These are phyloP conservation scores for Durio zibethinus DNA, from an alignment of 345 rosid genomes.

Conservation along the genomic window DNA sequence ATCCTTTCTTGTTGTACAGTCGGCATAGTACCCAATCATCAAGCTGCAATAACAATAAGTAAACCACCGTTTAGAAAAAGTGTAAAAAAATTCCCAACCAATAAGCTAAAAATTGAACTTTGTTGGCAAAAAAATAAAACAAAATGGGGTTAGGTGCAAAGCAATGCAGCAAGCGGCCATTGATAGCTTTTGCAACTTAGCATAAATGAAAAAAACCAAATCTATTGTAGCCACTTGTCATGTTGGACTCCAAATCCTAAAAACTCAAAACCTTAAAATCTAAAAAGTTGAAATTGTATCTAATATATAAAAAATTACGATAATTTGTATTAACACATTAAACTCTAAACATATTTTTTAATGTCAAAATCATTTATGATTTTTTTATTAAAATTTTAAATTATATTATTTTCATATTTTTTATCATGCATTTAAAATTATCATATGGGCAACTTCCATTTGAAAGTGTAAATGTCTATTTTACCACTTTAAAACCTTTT, in stretches of 20 bases:
- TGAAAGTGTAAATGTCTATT: neutral
- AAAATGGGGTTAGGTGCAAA: neutral
- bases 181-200: no score
- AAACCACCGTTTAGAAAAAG: neutral
- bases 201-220: no score
- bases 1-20: constrained; percentile 67
- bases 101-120: neutral
- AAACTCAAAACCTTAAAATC: neutral
- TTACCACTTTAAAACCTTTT: neutral
- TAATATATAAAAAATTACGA: no score
- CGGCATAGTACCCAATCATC: constrained; percentile 74
- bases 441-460: neutral
- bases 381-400: no score
- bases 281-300: neutral
- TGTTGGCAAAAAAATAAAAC: neutral
- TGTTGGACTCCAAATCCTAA: neutral
- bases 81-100: no score
- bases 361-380: no score
- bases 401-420: no score
- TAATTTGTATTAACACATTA: no score
- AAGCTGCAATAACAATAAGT: constrained; percentile 21
- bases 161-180: constrained; percentile 3
- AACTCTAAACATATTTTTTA: no score
- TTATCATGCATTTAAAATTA: no score
- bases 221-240: neutral